Evolutionary conservation across 441 rosid species (phyloP), one percentile per base, ranked within the genome.

Genomic region (Gossypium schwendimanii): DNA sequence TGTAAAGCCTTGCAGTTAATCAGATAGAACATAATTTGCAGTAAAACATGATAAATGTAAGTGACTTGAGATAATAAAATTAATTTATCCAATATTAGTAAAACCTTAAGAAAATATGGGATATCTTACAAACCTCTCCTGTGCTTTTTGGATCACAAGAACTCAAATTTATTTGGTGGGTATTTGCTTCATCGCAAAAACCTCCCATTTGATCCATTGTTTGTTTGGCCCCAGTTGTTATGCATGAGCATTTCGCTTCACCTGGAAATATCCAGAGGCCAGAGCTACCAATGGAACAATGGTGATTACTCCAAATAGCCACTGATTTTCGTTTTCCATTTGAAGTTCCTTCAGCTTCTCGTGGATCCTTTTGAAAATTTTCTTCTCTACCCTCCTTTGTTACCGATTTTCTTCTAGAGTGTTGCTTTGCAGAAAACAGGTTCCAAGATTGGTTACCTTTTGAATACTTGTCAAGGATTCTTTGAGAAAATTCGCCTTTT

Each of bases 201-300:
- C 71, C 76, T 76, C 80, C 82, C 65, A 60, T 75, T 55, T 84
- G 36, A 77, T 82, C 81, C 77, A 82, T 74, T 44, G 71, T 50
- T 75, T 73, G 72, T 79, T 83, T 83, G 74, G 82, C 78, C 23
- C 78, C 77, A 15, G 87, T 81, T 53, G 93, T 85, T 53, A 82
- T 66, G 69, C 90, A 86, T 55, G 79, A 65, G 72, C 72, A 67
- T 57, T 77, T 85, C 53, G 82, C 77, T 74, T 84, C 91, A 57
- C 80, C 87, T 1, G 94, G 91, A 69, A 86, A 94, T 78, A 89
- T 84, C 97, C 99, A 91, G 60, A 81, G 84, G 44, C 87, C 86
- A 8, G 84, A 75, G 67, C 78, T 75, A 77, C 84, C 81, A 58
- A 75, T 77, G 44, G 77, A 75, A 78, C 71, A 59, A 44, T 63